A percentile compares a stretch with the other conserved stretches of the same genome.
Evolutionary conservation across 805 yeast genomes (phyloP).

Genomic region (Starmerella stigmatis): DNA sequence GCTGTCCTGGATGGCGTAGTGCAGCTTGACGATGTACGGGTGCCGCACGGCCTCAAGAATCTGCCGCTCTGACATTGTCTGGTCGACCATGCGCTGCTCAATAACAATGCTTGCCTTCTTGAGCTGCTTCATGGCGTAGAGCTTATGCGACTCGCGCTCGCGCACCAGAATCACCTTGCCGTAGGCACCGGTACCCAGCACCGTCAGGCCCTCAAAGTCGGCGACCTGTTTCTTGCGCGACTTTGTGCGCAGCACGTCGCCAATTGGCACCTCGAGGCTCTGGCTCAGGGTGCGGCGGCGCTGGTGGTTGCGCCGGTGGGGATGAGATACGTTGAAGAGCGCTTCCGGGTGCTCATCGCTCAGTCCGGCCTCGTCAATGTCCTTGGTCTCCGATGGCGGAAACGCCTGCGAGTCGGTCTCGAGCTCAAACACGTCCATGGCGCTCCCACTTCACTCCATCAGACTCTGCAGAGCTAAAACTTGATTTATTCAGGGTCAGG

Average conservation of each 20-base stretch:
- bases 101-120: constrained; percentile 72
- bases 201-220: constrained; percentile 67
- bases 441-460: neutral
- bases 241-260: constrained; percentile 23
- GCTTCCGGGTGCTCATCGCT: neutral
- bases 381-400: neutral
- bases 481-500: neutral
- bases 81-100: constrained; percentile 46
- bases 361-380: neutral
- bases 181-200: constrained; percentile 78
- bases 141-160: constrained; percentile 47
- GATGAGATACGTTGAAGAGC: neutral
- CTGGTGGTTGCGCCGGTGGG: constrained; percentile 8
- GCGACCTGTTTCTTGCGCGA: constrained; percentile 26
- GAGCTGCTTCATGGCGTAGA: constrained; percentile 80
- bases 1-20: constrained; percentile 73
- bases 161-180: constrained; percentile 76
- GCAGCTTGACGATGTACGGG: constrained; percentile 71
- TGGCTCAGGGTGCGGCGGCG: constrained; percentile 18
- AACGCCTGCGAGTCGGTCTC: constrained; percentile 13
- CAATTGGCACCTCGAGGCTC: constrained; percentile 43
- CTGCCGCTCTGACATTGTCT: constrained; percentile 70
- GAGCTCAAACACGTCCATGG: constrained; percentile 22
- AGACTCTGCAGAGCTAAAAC: neutral
- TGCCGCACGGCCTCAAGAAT: constrained; percentile 63